Base-by-base conservation (phyloP, 495 filamentous ascomycete species). In the Aspergillus steynii region DNA sequence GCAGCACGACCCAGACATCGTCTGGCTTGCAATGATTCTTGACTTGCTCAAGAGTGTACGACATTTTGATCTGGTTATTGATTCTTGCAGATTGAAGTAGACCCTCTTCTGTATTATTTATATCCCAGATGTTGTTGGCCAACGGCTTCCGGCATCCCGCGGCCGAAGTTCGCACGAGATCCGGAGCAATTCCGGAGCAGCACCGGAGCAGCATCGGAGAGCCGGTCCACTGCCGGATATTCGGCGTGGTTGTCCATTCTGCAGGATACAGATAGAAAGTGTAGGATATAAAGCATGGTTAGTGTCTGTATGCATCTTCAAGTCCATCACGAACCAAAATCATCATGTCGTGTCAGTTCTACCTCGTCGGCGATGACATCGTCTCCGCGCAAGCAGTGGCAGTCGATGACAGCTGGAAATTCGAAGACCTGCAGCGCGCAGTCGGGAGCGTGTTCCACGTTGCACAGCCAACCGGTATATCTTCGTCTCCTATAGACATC, bases 1-100 rank as follows among this genome's bases (percentile, higher is more conserved):
- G 78, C 7, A 84, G 52, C 5, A 79, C 63, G 8, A 84, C 73
- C 81, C 82, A 84, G 10, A 74, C 14, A 64, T 83, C 78, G 27
- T 63, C 53, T 55, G 57, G 49, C 53, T 56, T 71, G 53, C 53
- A 62, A 51, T 72, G 69, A 25, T 59, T 51, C 20, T 65, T 58
- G 45, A 72, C 67, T 57, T 72, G 59, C 25, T 68, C 63, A 1
- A 72, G 56, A 7, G 69, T 72, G 46, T 56, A 65, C 31, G 63
- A 4, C 59, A 65, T 65, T 20, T 5, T 61, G 52, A 28, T 37
- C 9, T 12, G 25, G 6, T 49, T 20, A 25, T 29, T 14, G n/a
- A 31, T 3, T 2, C 28, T 20, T 37, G 7, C 50, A 31, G 12
- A 27, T 20, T 5, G 20, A 29, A 29, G 26, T n/a, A 50, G 56